Percentiles rank a stretch among this genome's conserved stretches.
Conservation (phyloP, 305 asterid genomes). For the Plantago coronopus region DNA sequence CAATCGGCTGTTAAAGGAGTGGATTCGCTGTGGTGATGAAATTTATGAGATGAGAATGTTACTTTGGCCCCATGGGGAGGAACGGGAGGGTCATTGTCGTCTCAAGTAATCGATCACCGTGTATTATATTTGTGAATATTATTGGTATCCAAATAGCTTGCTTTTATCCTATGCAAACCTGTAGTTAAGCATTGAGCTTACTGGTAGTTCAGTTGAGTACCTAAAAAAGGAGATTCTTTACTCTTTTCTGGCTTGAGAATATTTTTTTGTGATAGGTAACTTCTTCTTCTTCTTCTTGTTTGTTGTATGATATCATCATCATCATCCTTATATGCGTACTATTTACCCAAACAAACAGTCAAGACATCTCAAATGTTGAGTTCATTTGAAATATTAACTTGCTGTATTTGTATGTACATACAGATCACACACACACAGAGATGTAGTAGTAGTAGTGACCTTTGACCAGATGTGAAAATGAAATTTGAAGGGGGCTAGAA, state of each 20-base stretch:
- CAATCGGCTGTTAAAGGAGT: too few species aligned
- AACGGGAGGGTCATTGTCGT: slow-evolving; percentile 23
- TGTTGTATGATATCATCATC: too few species aligned
- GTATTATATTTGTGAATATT: slow-evolving; percentile 27
- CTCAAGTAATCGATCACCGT: slow-evolving; percentile 22
- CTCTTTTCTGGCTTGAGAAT: background rate
- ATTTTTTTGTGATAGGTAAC: too few species aligned
- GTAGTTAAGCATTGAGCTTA: background rate
- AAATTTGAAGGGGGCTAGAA: background rate
- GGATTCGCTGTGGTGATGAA: slow-evolving; percentile 29
- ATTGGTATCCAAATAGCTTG: background rate
- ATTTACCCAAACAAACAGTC: too few species aligned
- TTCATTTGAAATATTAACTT: too few species aligned
- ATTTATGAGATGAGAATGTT: slow-evolving; percentile 25
- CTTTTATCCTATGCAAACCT: background rate
- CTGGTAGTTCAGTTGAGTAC: background rate
- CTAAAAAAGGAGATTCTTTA: background rate
- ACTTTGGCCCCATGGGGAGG: slow-evolving; percentile 28
- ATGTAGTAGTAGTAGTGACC: too few species aligned
- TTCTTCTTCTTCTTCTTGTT: too few species aligned
- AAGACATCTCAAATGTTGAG: too few species aligned
- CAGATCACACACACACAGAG: too few species aligned
- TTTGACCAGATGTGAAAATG: background rate
- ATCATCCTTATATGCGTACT: too few species aligned
- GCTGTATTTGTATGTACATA: too few species aligned